Base-by-base conservation (phyloP, 164 flowering plant genomes). In the Paratinospora sagittata region DNA sequence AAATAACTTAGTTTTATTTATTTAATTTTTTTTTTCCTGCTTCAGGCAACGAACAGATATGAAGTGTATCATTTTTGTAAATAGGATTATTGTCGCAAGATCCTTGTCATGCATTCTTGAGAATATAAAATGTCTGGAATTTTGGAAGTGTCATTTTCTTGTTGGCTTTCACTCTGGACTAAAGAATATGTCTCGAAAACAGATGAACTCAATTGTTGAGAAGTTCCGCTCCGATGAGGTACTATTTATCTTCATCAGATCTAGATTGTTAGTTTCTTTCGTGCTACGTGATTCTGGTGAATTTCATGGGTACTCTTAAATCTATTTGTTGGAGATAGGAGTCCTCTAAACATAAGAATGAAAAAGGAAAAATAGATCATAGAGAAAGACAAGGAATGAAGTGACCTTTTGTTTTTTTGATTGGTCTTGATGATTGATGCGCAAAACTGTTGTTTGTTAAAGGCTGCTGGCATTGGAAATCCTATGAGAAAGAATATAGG, bases 41-140 rank as follows among this genome's bases (percentile, higher is more conserved):
- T 63, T 52, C 92, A 91, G 98, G 88, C 72, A 69, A 70, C 87
- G 84, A 66, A 79, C 80, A 67, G 76, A 84, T 78, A 88, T 86
- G 95, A 96, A 96, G 77, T 96, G 98, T 74, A 93, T 96, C 74
- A 73, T 96, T 57, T 96, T 96, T 81, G 99, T 93, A 27, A 90
- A 89, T 84, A 85, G 98, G 78, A 87, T 92, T 72, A 78, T 91
- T 63, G 83, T 82, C 76, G 99, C 98, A n/a, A 86, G 92, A 80
- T 76, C 92, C 43, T 81, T 96, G 78, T 78, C 91, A 23, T 73
- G 69, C 73, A 85, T 96, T 72, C 86, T 96, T 65, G 81, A 81
- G 60, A 83, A 81, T 8, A 78, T 91, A 17, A 80, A 81, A 70
- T 72, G 84, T 72, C 75, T 93, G 63, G 69, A 79, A 63, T 79